Evolutionary conservation across 495 filamentous ascomycete species (phyloP).

Genomic region (Penicillium cosmopolitanum): DNA sequence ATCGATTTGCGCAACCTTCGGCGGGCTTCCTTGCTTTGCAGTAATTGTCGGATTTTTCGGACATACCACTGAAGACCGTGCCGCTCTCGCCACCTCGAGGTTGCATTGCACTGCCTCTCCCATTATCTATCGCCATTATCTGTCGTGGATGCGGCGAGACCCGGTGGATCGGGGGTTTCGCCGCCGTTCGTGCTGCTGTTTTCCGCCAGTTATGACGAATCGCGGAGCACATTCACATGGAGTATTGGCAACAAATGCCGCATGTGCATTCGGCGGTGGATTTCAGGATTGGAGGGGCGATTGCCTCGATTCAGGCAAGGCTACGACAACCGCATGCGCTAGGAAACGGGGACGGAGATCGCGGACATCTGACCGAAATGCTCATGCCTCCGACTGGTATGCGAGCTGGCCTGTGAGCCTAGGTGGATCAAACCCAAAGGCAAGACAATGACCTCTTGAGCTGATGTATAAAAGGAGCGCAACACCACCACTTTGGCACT

Average conservation of each 20-base stretch:
- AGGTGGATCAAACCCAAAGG: not conserved
- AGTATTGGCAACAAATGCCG: not conserved
- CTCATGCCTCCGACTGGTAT: not conserved
- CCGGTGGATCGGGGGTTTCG: not conserved
- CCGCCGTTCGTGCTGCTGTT: not conserved
- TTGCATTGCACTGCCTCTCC: not conserved
- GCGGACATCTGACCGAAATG: not conserved
- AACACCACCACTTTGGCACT: not conserved
- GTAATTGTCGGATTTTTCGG: not conserved
- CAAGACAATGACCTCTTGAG: not conserved
- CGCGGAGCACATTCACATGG: not conserved
- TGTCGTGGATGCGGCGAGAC: not conserved
- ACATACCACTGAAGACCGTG: not conserved
- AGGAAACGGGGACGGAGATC: not conserved
- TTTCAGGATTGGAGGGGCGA: not conserved
- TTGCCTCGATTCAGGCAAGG: not conserved
- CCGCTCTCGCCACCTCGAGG: slow-evolving; percentile 2
- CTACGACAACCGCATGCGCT: not conserved
- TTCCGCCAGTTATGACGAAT: too few species aligned
- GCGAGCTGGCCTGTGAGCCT: not conserved
- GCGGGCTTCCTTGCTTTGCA: not conserved
- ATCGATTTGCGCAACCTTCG: too few species aligned
- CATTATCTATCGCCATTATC: too few species aligned
- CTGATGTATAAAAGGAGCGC: slow-evolving; percentile 2
- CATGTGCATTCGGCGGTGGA: not conserved